Percentiles rank a stretch among this genome's conserved stretches.
Evolutionary conservation across 352 stramenopile genomes (phyloP).

Genomic region (Pythium chondricola): DNA sequence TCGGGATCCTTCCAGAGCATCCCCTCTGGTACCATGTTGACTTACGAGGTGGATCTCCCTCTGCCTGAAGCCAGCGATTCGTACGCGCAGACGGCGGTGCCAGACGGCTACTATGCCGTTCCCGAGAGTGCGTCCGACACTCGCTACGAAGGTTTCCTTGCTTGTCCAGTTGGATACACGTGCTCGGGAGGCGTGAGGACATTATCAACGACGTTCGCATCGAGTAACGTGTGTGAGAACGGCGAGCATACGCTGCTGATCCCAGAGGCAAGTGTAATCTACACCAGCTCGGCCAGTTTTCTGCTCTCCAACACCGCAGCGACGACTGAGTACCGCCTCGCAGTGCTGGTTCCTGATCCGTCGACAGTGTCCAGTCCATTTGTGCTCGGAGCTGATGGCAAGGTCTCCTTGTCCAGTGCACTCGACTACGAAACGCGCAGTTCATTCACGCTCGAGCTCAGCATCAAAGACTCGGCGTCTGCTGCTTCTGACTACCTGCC

Average conservation of each 20-base stretch:
- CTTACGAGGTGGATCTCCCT: conserved; percentile 18
- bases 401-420: conserved; percentile 12
- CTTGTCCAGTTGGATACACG: conserved; percentile 33
- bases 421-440: conserved; percentile 28
- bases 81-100: conserved; percentile 29
- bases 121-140: conserved; percentile 27
- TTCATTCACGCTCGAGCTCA: conserved; percentile 17
- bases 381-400: conserved; percentile 10
- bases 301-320: conserved; percentile 15
- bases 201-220: conserved; percentile 25
- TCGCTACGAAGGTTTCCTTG: conserved; percentile 26
- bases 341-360: conserved; percentile 6
- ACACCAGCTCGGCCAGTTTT: conserved; percentile 32
- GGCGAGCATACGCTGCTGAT: conserved; percentile 30
- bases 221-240: conserved; percentile 24
- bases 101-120: conserved; percentile 39
- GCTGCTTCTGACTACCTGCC: conserved; percentile 6
- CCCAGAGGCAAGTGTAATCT: conserved; percentile 25
- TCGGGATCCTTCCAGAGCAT: conserved; percentile 7
- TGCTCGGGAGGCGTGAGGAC: conserved; percentile 28
- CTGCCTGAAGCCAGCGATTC: conserved; percentile 20
- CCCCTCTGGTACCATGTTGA: neutral
- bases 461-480: conserved; percentile 19
- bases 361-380: conserved; percentile 11
- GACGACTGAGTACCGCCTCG: conserved; percentile 7